Conservation (phyloP, 2,329 filamentous ascomycete genomes). For the Westerdykella sp. region DNA sequence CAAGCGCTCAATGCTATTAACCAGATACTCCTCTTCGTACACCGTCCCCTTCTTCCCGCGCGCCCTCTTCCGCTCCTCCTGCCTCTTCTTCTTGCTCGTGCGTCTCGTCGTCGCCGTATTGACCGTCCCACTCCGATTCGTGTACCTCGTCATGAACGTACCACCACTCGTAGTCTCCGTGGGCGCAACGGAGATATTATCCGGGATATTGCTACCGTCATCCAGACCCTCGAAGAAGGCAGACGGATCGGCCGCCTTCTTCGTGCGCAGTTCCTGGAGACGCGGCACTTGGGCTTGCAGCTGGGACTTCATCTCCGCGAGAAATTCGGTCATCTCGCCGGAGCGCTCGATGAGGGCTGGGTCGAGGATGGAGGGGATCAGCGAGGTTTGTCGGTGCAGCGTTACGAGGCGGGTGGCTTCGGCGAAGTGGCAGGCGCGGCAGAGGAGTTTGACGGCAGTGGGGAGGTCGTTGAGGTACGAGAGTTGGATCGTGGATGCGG, state of each 20-base stretch:
- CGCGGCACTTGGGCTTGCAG: slow-evolving; percentile 79
- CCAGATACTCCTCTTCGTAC: slow-evolving; percentile 95
- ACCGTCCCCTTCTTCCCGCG: slow-evolving; percentile 93
- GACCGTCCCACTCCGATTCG: slow-evolving; percentile 60
- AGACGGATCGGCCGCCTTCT: slow-evolving; percentile 76
- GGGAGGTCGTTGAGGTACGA: slow-evolving; percentile 73
- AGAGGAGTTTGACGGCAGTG: slow-evolving; percentile 67
- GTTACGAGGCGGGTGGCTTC: slow-evolving; percentile 77
- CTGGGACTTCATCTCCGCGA: slow-evolving; percentile 88
- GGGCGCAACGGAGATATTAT: slow-evolving; percentile 86
- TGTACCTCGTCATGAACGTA: slow-evolving; percentile 92
- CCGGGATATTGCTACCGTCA: slow-evolving; percentile 60
- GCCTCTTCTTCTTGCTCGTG: slow-evolving; percentile 78
- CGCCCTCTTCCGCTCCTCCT: slow-evolving; percentile 93
- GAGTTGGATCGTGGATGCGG: slow-evolving; percentile 71
- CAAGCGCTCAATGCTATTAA: slow-evolving; percentile 77
- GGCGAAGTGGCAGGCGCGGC: slow-evolving; percentile 79
- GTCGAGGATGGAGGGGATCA: slow-evolving; percentile 68
- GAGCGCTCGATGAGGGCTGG: slow-evolving; percentile 73
- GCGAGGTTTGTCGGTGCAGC: slow-evolving; percentile 52
- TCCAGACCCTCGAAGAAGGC: slow-evolving; percentile 73
- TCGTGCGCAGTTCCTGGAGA: slow-evolving; percentile 71
- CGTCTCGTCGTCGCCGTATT: slow-evolving; percentile 69
- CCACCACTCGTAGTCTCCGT: slow-evolving; percentile 71
- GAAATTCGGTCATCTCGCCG: slow-evolving; percentile 76